Conservation (phyloP, 352 stramenopile genomes). For the Phytopythium litorale region DNA sequence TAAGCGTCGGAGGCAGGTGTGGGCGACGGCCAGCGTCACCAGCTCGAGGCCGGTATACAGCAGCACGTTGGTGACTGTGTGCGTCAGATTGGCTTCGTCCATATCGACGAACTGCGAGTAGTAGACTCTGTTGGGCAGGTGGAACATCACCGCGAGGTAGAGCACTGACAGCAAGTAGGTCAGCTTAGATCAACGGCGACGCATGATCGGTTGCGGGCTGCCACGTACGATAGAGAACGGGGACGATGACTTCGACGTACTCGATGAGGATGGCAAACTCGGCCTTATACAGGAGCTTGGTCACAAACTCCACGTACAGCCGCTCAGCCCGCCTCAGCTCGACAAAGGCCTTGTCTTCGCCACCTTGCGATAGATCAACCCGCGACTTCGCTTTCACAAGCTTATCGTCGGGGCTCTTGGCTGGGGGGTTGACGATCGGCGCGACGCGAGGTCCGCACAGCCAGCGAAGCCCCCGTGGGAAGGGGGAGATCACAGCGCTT, state of each 20-base stretch:
- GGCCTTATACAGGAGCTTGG: conserved; percentile 22
- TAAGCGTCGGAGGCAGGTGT: neutral
- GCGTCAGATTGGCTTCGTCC: neutral
- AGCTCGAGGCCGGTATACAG: neutral
- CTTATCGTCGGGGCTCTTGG: too few species aligned
- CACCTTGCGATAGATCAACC: too few species aligned
- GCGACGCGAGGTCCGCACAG: too few species aligned
- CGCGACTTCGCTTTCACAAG: too few species aligned
- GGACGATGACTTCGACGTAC: neutral
- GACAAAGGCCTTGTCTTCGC: too few species aligned
- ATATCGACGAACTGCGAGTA: conserved; percentile 2
- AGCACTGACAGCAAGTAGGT: neutral
- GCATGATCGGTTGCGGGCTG: neutral
- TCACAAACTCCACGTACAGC: too few species aligned
- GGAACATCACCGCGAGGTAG: conserved; percentile 7
- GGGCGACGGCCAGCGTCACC: neutral
- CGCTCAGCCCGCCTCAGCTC: too few species aligned
- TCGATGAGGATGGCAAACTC: conserved; percentile 21
- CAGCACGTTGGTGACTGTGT: neutral
- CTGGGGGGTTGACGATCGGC: too few species aligned
- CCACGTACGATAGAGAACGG: neutral
- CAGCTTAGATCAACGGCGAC: neutral
- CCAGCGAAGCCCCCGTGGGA: too few species aligned
- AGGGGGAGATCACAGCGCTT: too few species aligned
- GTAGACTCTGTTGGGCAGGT: conserved; percentile 8